Conservation (phyloP, 163 green algal genomes). For the Volvox carteri region DNA sequence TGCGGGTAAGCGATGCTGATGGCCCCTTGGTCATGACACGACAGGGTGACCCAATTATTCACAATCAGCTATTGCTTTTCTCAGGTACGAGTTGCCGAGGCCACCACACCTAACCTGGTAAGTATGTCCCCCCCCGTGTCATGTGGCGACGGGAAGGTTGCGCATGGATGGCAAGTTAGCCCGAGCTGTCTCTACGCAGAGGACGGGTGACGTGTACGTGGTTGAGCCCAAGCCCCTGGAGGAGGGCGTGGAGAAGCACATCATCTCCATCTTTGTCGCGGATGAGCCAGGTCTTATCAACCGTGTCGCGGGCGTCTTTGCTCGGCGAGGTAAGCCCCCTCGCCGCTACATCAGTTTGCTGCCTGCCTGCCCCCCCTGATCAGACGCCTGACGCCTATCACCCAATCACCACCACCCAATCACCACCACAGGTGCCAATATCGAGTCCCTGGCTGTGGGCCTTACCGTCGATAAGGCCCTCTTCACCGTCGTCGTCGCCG, state of each 20-base stretch:
- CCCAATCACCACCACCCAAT: neutral
- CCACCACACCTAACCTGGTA: slow-evolving; percentile 36
- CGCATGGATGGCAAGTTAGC: too few species aligned
- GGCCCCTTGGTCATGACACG: neutral
- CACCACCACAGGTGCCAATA: slow-evolving; percentile 89
- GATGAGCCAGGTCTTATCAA: slow-evolving; percentile 99
- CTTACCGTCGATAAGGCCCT: slow-evolving; percentile 94
- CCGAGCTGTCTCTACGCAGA: too few species aligned
- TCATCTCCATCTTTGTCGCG: slow-evolving; percentile 96
- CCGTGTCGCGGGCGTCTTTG: slow-evolving; percentile 97
- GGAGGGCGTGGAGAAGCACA: slow-evolving; percentile 92
- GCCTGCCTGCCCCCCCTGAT: too few species aligned
- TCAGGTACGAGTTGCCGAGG: slow-evolving; percentile 39
- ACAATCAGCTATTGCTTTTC: too few species aligned
- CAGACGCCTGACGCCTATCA: too few species aligned
- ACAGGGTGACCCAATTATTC: neutral
- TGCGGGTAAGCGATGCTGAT: slow-evolving; percentile 10
- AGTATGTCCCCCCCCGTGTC: neutral
- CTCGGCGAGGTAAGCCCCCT: slow-evolving; percentile 75
- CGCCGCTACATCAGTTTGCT: neutral
- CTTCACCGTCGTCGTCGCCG: slow-evolving; percentile 96
- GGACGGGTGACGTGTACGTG: slow-evolving; percentile 89
- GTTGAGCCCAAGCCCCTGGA: slow-evolving; percentile 84
- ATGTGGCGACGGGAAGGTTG: too few species aligned
- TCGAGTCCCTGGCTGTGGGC: slow-evolving; percentile 97